These are phyloP conservation scores for Holtermannia corniformis DNA, from an alignment of 768 basidiomycete genomes.

Conservation along the genomic window DNA sequence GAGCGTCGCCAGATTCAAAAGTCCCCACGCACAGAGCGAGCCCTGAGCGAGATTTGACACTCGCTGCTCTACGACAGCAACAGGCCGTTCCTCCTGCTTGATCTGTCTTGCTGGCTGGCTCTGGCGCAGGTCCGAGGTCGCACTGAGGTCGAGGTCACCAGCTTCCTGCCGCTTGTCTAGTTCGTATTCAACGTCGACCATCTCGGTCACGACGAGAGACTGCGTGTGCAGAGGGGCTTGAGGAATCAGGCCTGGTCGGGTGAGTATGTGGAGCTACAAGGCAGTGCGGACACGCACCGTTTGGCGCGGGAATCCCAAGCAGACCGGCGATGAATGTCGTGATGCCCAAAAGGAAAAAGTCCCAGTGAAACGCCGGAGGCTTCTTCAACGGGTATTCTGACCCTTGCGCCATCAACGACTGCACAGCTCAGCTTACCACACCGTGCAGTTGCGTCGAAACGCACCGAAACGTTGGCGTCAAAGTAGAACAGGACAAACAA, in stretches of 20 bases:
- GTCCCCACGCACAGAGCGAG: slow-evolving; percentile 47
- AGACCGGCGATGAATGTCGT: slow-evolving; percentile 64
- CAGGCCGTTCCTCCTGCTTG: slow-evolving; percentile 35
- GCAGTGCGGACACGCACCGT: slow-evolving; percentile 9
- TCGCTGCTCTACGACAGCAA: slow-evolving; percentile 79
- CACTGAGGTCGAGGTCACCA: background rate
- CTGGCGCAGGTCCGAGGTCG: too few relatives aligned
- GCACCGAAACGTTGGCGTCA: slow-evolving; percentile 83
- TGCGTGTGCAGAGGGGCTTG: slow-evolving; percentile 85
- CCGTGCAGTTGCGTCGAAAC: slow-evolving; percentile 30
- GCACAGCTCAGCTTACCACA: slow-evolving; percentile 1
- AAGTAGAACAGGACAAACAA: slow-evolving; percentile 92
- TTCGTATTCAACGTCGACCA: background rate
- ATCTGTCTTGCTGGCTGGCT: background rate
- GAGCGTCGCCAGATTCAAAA: background rate
- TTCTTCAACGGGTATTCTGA: slow-evolving; percentile 82
- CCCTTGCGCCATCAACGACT: slow-evolving; percentile 88
- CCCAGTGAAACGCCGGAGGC: slow-evolving; percentile 57
- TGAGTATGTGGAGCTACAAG: background rate
- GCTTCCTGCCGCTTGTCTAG: slow-evolving; percentile 18
- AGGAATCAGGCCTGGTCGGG: slow-evolving; percentile 42
- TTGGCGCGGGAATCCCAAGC: slow-evolving; percentile 38
- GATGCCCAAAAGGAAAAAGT: slow-evolving; percentile 83
- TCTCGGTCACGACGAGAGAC: slow-evolving; percentile 61
- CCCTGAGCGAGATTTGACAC: slow-evolving; percentile 85